Conservation (phyloP, 176 grass and related monocot genomes). For the Juncus effusus region DNA sequence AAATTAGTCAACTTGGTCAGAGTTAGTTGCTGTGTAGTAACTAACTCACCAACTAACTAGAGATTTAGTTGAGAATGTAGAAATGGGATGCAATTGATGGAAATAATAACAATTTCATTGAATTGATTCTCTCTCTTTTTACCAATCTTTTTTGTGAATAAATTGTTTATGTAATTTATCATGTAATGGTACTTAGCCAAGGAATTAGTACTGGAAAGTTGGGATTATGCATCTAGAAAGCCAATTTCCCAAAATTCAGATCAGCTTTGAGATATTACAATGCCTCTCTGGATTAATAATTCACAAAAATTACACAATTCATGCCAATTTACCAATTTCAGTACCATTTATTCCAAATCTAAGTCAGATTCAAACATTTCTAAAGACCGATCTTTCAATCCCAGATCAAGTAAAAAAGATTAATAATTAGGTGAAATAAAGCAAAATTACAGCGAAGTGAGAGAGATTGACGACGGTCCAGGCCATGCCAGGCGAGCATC, state of each 20-base stretch:
- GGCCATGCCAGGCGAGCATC: constrained; percentile 64
- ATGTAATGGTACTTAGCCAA: too few relatives aligned
- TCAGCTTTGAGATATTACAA: too few relatives aligned
- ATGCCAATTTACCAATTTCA: too few relatives aligned
- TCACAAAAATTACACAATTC: background rate
- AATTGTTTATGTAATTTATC: too few relatives aligned
- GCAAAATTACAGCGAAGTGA: constrained; percentile 57
- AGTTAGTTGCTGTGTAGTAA: constrained; percentile 2
- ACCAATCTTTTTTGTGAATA: too few relatives aligned
- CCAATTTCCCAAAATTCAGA: too few relatives aligned
- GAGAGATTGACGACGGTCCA: constrained; percentile 82
- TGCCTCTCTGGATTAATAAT: background rate
- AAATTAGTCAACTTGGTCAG: background rate
- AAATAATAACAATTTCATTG: background rate
- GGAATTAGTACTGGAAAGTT: too few relatives aligned
- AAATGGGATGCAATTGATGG: background rate
- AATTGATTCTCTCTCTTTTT: too few relatives aligned
- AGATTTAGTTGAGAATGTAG: background rate
- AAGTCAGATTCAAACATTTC: background rate
- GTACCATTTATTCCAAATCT: background rate
- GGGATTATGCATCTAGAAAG: too few relatives aligned
- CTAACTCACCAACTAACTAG: background rate
- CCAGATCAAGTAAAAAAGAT: constrained; percentile 6
- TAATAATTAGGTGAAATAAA: background rate
- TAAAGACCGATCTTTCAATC: constrained; percentile 1